Evolutionary conservation across 2,329 filamentous ascomycete species (phyloP).

Genomic region (Plenodomus tracheiphilus): DNA sequence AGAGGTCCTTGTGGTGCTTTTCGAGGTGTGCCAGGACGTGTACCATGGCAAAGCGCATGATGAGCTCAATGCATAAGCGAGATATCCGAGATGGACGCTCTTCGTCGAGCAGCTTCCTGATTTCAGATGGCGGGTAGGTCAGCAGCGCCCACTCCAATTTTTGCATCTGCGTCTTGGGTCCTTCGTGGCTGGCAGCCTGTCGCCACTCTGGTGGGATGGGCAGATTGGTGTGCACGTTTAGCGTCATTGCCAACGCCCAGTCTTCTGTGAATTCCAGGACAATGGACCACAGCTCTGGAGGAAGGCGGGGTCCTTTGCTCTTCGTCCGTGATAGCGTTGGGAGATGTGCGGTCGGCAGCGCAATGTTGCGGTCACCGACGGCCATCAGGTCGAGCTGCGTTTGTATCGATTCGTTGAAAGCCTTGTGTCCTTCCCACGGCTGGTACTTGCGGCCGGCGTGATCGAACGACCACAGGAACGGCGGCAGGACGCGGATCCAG

Average conservation of each 20-base stretch:
- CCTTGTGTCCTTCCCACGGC: slow-evolving; percentile 64
- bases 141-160: slow-evolving; percentile 86
- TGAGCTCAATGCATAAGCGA: slow-evolving; percentile 79
- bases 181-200: slow-evolving; percentile 63
- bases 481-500: slow-evolving; percentile 80
- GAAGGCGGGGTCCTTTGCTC: slow-evolving; percentile 56
- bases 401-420: slow-evolving; percentile 73
- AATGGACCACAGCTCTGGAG: slow-evolving; percentile 86
- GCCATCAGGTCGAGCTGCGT: slow-evolving; percentile 77
- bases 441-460: slow-evolving; percentile 53
- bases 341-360: slow-evolving; percentile 38
- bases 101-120: slow-evolving; percentile 72
- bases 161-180: slow-evolving; percentile 71
- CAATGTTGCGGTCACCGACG: slow-evolving; percentile 68
- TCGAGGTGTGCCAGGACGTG: slow-evolving; percentile 76
- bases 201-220: slow-evolving; percentile 75
- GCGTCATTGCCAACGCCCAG: slow-evolving; percentile 84
- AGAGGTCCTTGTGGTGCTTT: slow-evolving; percentile 70
- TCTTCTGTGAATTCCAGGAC: slow-evolving; percentile 83
- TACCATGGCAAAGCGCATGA: slow-evolving; percentile 87
- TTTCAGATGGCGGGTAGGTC: slow-evolving; percentile 68
- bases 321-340: slow-evolving; percentile 39
- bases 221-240: slow-evolving; percentile 79
- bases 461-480: slow-evolving; percentile 81
- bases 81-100: slow-evolving; percentile 77